phyloP scores from a whole-genome alignment of 805 yeast species.

The Yarrowia osloensis region DNA sequence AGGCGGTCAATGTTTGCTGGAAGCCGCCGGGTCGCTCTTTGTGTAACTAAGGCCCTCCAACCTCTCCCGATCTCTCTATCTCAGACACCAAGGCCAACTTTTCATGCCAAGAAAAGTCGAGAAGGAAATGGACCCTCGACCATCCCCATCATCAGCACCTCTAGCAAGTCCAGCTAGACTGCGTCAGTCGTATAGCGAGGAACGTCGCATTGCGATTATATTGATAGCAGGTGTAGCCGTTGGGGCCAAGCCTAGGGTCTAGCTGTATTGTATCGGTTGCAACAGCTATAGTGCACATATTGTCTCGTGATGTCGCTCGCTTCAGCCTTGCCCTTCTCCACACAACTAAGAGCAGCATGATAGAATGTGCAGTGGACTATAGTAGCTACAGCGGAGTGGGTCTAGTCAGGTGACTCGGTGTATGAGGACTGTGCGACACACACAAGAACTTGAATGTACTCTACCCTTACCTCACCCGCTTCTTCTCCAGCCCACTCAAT shows the following conservation, averaged over 20 bases:
- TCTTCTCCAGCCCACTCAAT: too few relatives aligned
- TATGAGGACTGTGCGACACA: too few relatives aligned
- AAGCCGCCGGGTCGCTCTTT: too few relatives aligned
- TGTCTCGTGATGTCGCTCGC: not conserved
- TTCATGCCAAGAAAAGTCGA: slow-evolving; percentile 4
- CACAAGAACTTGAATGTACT: too few relatives aligned
- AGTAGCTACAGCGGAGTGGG: not conserved
- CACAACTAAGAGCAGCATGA: not conserved
- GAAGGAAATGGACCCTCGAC: not conserved
- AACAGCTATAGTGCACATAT: not conserved
- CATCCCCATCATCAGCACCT: not conserved
- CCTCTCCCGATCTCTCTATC: not conserved
- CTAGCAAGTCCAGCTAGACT: slow-evolving; percentile 1
- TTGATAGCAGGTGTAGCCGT: not conserved
- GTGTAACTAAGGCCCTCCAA: too few relatives aligned
- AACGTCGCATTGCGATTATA: not conserved
- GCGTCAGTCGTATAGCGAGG: not conserved
- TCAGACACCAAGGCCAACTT: not conserved
- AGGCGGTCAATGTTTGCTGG: too few relatives aligned
- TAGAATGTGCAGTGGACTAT: not conserved
- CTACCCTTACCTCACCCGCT: too few relatives aligned
- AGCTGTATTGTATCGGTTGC: not conserved
- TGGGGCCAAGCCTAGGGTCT: not conserved
- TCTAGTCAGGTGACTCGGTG: too few relatives aligned
- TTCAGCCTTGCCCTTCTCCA: not conserved